Evolutionary conservation across 805 yeast genomes (phyloP).

Genomic region (Ogataea minuta): DNA sequence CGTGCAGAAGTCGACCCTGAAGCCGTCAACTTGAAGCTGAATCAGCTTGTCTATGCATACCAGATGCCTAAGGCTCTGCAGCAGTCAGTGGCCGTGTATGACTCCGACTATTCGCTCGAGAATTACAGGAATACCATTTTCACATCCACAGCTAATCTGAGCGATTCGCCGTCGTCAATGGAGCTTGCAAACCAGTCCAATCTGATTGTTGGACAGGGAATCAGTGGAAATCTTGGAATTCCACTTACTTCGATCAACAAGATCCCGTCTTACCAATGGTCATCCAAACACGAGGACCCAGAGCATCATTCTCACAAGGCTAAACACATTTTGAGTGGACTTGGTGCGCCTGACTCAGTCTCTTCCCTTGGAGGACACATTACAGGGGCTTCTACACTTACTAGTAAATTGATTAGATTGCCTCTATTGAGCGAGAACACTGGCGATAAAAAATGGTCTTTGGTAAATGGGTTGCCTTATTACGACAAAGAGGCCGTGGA

Average conservation of each 20-base stretch:
- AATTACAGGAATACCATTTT: constrained; percentile 26
- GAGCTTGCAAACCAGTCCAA: constrained; percentile 21
- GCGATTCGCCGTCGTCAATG: constrained; percentile 21
- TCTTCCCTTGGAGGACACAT: constrained; percentile 29
- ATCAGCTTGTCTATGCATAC: constrained; percentile 22
- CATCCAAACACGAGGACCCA: constrained; percentile 32
- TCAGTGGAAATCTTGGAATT: constrained; percentile 33
- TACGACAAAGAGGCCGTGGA: constrained; percentile 33
- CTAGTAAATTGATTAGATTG: constrained; percentile 28
- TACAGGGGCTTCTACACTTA: constrained; percentile 26
- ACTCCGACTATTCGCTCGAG: constrained; percentile 21
- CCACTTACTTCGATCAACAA: constrained; percentile 32
- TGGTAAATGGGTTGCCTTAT: constrained; percentile 43
- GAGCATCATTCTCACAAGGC: constrained; percentile 26
- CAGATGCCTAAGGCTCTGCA: constrained; percentile 22
- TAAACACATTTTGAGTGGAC: constrained; percentile 26
- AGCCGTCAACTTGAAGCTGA: constrained; percentile 20
- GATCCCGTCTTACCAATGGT: constrained; percentile 36
- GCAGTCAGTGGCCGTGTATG: constrained; percentile 16
- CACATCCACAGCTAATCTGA: constrained; percentile 21
- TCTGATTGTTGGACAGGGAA: constrained; percentile 35
- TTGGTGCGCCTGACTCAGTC: constrained; percentile 26
- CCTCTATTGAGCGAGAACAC: constrained; percentile 25
- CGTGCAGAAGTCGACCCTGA: constrained; percentile 13
- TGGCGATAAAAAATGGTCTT: constrained; percentile 20